Percentiles rank a stretch among this genome's conserved stretches.
Conservation (phyloP, 495 filamentous ascomycete genomes). For the Penicillium pulvis region DNA sequence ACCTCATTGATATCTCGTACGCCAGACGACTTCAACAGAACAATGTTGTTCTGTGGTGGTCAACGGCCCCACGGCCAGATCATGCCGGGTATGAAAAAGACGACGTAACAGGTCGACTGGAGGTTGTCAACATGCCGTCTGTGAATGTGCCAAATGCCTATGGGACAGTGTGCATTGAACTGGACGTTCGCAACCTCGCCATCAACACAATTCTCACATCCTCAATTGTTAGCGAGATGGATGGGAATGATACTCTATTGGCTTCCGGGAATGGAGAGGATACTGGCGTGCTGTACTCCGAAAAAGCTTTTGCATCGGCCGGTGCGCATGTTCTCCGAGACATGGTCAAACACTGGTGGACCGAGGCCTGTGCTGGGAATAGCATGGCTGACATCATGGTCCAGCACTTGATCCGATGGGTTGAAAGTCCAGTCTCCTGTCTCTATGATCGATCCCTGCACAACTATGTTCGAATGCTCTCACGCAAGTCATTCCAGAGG, state of each 20-base stretch:
- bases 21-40: slow-evolving; percentile 87
- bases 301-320: slow-evolving; percentile 90
- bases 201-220: slow-evolving; percentile 98
- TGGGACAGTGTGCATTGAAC: slow-evolving; percentile 93
- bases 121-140: slow-evolving; percentile 91
- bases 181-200: slow-evolving; percentile 89
- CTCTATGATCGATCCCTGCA: slow-evolving; percentile 96
- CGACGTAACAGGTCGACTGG: slow-evolving; percentile 79
- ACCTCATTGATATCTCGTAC: slow-evolving; percentile 94
- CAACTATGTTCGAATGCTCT: slow-evolving; percentile 98
- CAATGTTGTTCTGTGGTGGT: slow-evolving; percentile 99
- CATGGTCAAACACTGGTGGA: slow-evolving; percentile 99
- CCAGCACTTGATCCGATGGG: slow-evolving; percentile 95
- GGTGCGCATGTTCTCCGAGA: slow-evolving; percentile 87
- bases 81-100: slow-evolving; percentile 97
- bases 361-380: slow-evolving; percentile 86
- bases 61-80: slow-evolving; percentile 77
- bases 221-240: slow-evolving; percentile 94
- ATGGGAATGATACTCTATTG: slow-evolving; percentile 69
- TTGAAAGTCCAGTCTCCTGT: slow-evolving; percentile 86
- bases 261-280: slow-evolving; percentile 62
- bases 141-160: slow-evolving; percentile 92
- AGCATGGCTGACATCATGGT: slow-evolving; percentile 98
- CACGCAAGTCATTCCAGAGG: slow-evolving; percentile 91
- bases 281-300: slow-evolving; percentile 74